A percentile compares a stretch with the other conserved stretches of the same genome.
Evolutionary conservation across 1,284 basidiomycete species (phyloP).

Genomic region (Fomitopsis schrenkii): DNA sequence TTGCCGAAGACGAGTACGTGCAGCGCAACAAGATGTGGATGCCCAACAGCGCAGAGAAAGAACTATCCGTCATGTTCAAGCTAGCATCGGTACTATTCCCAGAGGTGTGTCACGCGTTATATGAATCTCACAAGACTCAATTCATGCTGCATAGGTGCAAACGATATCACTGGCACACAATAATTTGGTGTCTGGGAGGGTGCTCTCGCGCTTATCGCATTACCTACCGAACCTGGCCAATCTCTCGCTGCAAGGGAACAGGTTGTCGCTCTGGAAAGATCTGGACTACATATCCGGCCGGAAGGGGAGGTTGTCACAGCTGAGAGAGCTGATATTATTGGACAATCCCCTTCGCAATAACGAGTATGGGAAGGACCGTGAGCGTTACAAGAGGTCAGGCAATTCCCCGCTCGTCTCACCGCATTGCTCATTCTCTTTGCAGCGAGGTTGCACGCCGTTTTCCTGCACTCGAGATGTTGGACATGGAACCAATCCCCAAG

Average conservation of each 20-base stretch:
- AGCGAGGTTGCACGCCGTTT: constrained; percentile 75
- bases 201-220: constrained; percentile 53
- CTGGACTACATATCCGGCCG: constrained; percentile 58
- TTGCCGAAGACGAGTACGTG: constrained; percentile 72
- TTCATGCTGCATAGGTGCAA: constrained; percentile 45
- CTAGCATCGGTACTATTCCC: constrained; percentile 76
- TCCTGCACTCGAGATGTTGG: constrained; percentile 66
- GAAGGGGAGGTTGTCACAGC: constrained; percentile 54
- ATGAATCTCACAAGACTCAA: background rate
- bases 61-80: constrained; percentile 83
- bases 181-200: constrained; percentile 40
- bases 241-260: constrained; percentile 78
- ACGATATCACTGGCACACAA: constrained; percentile 75
- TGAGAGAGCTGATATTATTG: constrained; percentile 74
- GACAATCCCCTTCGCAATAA: constrained; percentile 78
- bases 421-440: constrained; percentile 2
- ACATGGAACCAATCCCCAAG: constrained; percentile 69
- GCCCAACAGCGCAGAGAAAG: constrained; percentile 61
- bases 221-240: constrained; percentile 76
- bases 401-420: background rate
- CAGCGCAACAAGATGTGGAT: constrained; percentile 65
- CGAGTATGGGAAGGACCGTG: constrained; percentile 53
- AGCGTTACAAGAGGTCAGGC: constrained; percentile 64
- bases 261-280: constrained; percentile 61
- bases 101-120: constrained; percentile 40